Percentiles rank a stretch among this genome's conserved stretches.
phyloP scores from a whole-genome alignment of 768 basidiomycete species.

The Strobilomyces dryophilus region DNA sequence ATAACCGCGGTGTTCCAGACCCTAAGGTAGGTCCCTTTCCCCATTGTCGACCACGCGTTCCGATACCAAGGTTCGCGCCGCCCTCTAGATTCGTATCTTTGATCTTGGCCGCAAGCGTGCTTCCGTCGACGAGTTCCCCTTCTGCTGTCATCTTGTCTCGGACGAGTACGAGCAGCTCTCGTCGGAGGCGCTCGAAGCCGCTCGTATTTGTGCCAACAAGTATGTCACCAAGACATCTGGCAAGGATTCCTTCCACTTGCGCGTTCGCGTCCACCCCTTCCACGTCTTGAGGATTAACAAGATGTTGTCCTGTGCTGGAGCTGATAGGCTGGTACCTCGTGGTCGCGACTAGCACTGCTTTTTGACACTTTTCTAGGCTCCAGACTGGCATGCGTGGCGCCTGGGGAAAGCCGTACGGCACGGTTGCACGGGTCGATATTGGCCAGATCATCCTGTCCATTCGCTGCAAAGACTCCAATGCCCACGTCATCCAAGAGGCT shows the following conservation, averaged over 20 bases:
- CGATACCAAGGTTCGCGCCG: neutral
- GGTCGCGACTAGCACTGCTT: fast-evolving
- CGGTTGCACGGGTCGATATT: constrained; percentile 93
- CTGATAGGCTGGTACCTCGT: constrained; percentile 68
- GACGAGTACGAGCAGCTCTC: constrained; percentile 98
- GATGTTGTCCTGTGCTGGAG: constrained; percentile 99
- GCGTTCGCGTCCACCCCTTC: constrained; percentile 97
- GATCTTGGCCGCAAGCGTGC: constrained; percentile 96
- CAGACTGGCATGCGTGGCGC: constrained; percentile 99
- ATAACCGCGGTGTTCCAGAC: constrained; percentile 99
- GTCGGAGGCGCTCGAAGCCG: constrained; percentile 93
- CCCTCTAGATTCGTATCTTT: constrained; percentile 87
- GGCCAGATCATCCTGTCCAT: constrained; percentile 92
- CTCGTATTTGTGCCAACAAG: constrained; percentile 99
- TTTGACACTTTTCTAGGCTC: constrained; percentile 44
- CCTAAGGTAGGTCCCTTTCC: constrained; percentile 58
- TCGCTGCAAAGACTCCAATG: constrained; percentile 87
- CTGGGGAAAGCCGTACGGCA: constrained; percentile 98
- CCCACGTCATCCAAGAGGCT: constrained; percentile 90
- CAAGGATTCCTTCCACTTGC: constrained; percentile 98
- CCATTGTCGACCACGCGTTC: neutral
- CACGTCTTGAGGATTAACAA: constrained; percentile 99
- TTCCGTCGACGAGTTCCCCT: constrained; percentile 96
- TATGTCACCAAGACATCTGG: constrained; percentile 97
- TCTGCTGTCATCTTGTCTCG: constrained; percentile 93